phyloP scores from a whole-genome alignment of 176 grass and related monocot genomes.

The Metroxylon sagu region DNA sequence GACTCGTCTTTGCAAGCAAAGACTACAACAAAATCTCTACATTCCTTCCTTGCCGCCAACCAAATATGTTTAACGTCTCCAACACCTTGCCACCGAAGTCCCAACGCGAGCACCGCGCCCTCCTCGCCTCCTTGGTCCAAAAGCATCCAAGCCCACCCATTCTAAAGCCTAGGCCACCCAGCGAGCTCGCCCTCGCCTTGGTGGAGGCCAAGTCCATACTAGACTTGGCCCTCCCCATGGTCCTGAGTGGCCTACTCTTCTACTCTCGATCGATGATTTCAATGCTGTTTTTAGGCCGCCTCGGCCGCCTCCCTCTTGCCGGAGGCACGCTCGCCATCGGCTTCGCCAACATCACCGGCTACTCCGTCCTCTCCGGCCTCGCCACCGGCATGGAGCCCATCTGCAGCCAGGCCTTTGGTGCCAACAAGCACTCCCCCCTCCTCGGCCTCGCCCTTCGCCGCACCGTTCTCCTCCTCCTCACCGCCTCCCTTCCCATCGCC shows the following conservation, averaged over 20 bases:
- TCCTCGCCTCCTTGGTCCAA: no score
- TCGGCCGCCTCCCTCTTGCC: constrained; percentile 48
- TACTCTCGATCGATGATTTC: constrained; percentile 69
- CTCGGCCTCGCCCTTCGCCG: constrained; percentile 55
- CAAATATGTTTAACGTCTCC: no score
- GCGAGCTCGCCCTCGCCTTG: no score
- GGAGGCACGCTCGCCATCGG: constrained; percentile 75
- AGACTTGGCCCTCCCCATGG: constrained; percentile 43
- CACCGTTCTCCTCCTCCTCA: constrained; percentile 52
- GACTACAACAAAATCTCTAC: no score
- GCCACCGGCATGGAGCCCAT: constrained; percentile 79
- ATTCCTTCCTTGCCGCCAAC: no score
- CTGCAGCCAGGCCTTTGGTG: constrained; percentile 72
- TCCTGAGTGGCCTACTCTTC: constrained; percentile 51
- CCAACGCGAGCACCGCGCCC: no score
- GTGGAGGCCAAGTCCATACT: no score
- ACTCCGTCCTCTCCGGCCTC: constrained; percentile 71
- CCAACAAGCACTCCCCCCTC: constrained; percentile 31
- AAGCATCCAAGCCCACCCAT: no score
- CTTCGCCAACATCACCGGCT: constrained; percentile 89
- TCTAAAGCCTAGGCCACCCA: no score
- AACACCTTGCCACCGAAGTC: no score
- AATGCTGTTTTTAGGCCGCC: constrained; percentile 67
- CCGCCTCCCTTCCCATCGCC: constrained; percentile 46
- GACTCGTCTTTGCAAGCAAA: no score